phyloP scores from a whole-genome alignment of 2,329 filamentous ascomycete species.

The Bipolaris zeicola region DNA sequence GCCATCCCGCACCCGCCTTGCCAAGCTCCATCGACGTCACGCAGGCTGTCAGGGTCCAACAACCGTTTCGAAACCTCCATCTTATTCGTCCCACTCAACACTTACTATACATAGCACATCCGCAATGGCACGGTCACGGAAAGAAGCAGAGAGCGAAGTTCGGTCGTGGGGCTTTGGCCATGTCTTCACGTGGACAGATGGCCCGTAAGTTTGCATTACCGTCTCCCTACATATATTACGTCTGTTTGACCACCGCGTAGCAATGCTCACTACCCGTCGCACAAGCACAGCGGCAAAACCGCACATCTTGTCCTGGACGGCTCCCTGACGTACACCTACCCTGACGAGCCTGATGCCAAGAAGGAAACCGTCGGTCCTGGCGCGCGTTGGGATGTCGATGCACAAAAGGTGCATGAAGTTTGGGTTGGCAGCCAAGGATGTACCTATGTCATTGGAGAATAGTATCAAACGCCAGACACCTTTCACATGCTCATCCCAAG shows the following conservation, averaged over 20 bases:
- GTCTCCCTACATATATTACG: too few species aligned
- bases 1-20: constrained; percentile 3
- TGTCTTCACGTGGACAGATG: constrained; percentile 75
- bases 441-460: constrained; percentile 69
- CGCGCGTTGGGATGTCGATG: constrained; percentile 69
- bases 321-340: constrained; percentile 70
- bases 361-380: constrained; percentile 67
- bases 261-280: constrained; percentile 71
- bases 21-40: constrained; percentile 24
- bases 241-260: constrained; percentile 46
- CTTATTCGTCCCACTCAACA: neutral
- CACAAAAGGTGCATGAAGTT: constrained; percentile 68
- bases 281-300: constrained; percentile 67
- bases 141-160: constrained; percentile 65
- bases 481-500: constrained; percentile 36
- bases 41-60: constrained; percentile 27
- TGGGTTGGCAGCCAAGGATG: constrained; percentile 71
- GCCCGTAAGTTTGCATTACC: constrained; percentile 59
- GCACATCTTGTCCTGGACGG: constrained; percentile 72
- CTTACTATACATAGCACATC: neutral
- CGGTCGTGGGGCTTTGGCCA: constrained; percentile 70
- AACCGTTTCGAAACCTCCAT: constrained; percentile 1
- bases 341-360: constrained; percentile 59
- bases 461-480: neutral
- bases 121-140: constrained; percentile 50